Base-by-base conservation (phyloP, 2,329 filamentous ascomycete species). In the Talaromyces sp. region DNA sequence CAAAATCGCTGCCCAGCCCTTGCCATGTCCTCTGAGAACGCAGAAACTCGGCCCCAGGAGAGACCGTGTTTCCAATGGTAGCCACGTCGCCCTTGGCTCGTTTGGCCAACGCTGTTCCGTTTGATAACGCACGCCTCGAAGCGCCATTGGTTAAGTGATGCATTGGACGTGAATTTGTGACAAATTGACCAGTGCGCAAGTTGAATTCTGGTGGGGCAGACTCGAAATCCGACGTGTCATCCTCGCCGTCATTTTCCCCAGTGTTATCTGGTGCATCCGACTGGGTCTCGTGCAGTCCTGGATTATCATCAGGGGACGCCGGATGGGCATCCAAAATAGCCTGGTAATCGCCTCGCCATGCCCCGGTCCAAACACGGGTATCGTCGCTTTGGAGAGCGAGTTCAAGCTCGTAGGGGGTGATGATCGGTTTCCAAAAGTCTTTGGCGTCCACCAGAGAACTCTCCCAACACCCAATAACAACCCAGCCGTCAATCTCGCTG, bases 401-500 rank as follows among this genome's bases (percentile, higher is more conserved):
- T 58, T 87, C 87, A 60, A 98, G 79, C 80, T 99, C 95, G 73
- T 96, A 98, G 0, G 93, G 93, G n/a, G 95, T 99, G 47, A 98
- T 87, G 10, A 98, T 88, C 0, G 93, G 92, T 68, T 87, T 85
- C 83, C 88, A 98, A 71, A 96, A 96, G 7, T 90, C 90, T 62
- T 90, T 89, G 65, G 92, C 92, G 68, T 97, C 93, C 4, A 99
- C 85, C 57, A 98, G 79, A 63, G 90, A 92, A 73, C 93, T 96
- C 78, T 99, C 95, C 95, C 95, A 99, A 76, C 95, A 99, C 2
- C 95, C 93, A 10, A 99, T 91, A 0, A 98, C 92, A 0, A 98
- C 92, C 95, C 95, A 99, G 17, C 92, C 93, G 51, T 92, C 93
- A 5, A 99, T 86, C 75, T 99, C 95, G 62, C 89, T 86, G 77